phyloP scores from a whole-genome alignment of 768 basidiomycete genomes.

The Leucosporidium scottii region DNA sequence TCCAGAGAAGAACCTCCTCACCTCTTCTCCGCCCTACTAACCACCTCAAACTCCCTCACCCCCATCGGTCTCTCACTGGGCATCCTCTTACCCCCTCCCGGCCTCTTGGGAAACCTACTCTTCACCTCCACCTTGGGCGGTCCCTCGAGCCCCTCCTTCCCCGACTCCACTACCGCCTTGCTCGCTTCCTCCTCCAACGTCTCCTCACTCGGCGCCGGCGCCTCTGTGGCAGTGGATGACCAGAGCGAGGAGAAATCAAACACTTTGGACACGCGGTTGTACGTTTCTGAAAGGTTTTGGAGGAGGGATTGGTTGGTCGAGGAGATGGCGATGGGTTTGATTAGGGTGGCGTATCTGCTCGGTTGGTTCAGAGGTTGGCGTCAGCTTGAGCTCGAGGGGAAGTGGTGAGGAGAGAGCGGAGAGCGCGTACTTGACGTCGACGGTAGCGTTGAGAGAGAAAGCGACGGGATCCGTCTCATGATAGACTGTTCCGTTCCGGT shows the following conservation, averaged over 20 bases:
- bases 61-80: constrained; percentile 23
- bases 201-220: constrained; percentile 9
- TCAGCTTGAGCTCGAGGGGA: not conserved
- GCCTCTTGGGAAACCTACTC: not conserved
- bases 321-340: constrained; percentile 35
- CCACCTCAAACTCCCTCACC: constrained; percentile 23
- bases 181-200: constrained; percentile 1
- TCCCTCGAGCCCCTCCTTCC: not conserved
- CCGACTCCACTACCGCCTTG: no score
- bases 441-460: constrained; percentile 31
- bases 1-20: no score
- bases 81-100: constrained; percentile 23
- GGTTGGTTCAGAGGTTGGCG: not conserved
- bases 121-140: not conserved
- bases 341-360: constrained; percentile 26
- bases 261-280: constrained; percentile 26
- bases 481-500: constrained; percentile 28
- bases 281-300: constrained; percentile 27
- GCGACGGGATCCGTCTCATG: constrained; percentile 34
- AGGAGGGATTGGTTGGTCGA: constrained; percentile 31
- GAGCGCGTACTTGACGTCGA: constrained; percentile 20
- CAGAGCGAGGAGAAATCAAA: constrained; percentile 31
- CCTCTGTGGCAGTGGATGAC: constrained; percentile 5
- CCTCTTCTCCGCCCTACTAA: constrained; percentile 30
- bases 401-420: not conserved